Percentiles rank a stretch among this genome's conserved stretches.
phyloP scores from a whole-genome alignment of 2,329 filamentous ascomycete species.

The Penicillium sp. region DNA sequence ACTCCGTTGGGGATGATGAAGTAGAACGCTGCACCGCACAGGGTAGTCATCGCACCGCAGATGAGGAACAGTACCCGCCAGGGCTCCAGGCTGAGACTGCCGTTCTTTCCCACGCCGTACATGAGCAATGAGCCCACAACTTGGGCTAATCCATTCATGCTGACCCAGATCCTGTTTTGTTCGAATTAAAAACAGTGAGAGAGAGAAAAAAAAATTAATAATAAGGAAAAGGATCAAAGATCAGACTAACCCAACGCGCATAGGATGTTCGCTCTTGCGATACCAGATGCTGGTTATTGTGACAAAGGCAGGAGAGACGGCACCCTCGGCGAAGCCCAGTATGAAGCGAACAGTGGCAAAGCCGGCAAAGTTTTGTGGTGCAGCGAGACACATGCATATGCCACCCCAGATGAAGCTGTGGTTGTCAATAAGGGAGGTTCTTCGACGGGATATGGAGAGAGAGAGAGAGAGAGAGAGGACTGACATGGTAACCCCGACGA shows the following conservation, averaged over 20 bases:
- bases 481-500: constrained; percentile 48
- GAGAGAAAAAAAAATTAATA: background rate
- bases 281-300: constrained; percentile 46
- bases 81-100: constrained; percentile 34
- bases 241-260: constrained; percentile 24
- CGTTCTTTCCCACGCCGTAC: constrained; percentile 49
- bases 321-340: constrained; percentile 45
- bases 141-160: constrained; percentile 46
- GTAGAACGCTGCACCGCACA: constrained; percentile 44
- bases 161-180: constrained; percentile 36
- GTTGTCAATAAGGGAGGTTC: background rate
- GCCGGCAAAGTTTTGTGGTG: constrained; percentile 36
- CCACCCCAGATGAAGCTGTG: constrained; percentile 41
- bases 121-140: constrained; percentile 46
- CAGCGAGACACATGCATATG: constrained; percentile 45
- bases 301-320: constrained; percentile 45
- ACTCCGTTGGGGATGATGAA: constrained; percentile 47
- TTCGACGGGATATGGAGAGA: background rate
- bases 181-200: background rate
- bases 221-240: background rate
- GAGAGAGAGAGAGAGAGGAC: constrained; percentile 12
- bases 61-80: constrained; percentile 51
- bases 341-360: constrained; percentile 41
- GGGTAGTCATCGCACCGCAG: constrained; percentile 46
- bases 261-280: constrained; percentile 34